Evolutionary conservation across 305 asterid species (phyloP), one percentile per base, ranked within the genome.

Genomic region (Fraxinus velutina): DNA sequence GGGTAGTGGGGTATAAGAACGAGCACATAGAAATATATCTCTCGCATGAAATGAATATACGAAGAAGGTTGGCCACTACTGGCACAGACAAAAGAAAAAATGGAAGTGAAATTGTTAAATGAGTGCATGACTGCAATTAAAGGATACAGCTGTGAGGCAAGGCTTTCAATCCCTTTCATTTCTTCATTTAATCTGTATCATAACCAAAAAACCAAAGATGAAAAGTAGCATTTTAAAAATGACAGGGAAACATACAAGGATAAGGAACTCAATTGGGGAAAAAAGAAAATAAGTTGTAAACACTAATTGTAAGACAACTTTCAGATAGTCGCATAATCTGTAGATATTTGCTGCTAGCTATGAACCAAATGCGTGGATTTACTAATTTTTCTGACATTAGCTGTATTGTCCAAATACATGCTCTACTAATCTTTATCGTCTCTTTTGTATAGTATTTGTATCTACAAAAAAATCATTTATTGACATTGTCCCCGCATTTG

Each of bases 141-240:
- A 92, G 99, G 99, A 96, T 94, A 96, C 99, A 96, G 80, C 77
- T 89, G 92, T 9, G 91, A 37, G 22, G 97, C 92, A 47, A 96
- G 98, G 78, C 84, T 88, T 37, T 90, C 97, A 86, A 94, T 79
- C 77, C 94, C 97, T 84, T 90, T 94, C 94, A 96, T 92, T 89
- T 94, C 99, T 86, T 96, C 97, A 73, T 94, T 96, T 79, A 96
- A 86, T 87, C 98, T 96, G 97, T 91, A 87, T 82, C 6, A 78
- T 71, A 76, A 32, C n/a, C 77, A 84, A 27, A 12, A 29, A 50
- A 32, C n/a, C 77, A 84, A 27, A 12, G 37, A 50, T 42, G 72
- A 83, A 29, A 33, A 70, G 71, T 24, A 68, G 39, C 10, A 68
- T 27, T 29, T 10, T 27, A 4, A 42, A 39, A 70, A 29, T 29